Conservation (phyloP, 345 rosid genomes). For the Arabidopsis suecica region DNA sequence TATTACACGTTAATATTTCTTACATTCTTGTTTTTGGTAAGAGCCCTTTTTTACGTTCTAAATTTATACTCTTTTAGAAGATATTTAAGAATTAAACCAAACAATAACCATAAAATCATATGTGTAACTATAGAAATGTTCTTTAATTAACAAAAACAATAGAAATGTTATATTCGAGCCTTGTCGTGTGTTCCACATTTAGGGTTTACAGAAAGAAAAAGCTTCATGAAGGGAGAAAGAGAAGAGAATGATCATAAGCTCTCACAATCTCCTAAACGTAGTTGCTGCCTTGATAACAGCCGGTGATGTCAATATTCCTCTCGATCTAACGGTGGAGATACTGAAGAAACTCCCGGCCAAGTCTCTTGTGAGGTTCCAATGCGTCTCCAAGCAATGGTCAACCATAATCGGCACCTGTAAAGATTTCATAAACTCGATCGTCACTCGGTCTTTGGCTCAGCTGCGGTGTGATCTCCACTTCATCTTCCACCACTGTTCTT, state of each 20-base stretch:
- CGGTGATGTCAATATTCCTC: neutral
- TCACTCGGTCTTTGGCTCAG: neutral
- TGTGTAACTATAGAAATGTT: too few relatives aligned
- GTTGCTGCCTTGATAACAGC: neutral
- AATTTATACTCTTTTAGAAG: too few relatives aligned
- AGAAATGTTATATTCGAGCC: too few relatives aligned
- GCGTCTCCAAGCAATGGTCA: conserved; percentile 18
- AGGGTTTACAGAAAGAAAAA: neutral
- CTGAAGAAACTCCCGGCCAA: conserved; percentile 13
- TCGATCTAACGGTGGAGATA: conserved; percentile 12
- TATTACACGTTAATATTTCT: too few relatives aligned
- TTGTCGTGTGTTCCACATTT: neutral
- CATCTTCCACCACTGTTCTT: neutral
- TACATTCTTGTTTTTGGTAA: too few relatives aligned
- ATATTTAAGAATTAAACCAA: too few relatives aligned
- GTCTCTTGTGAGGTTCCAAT: conserved; percentile 5
- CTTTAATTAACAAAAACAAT: too few relatives aligned
- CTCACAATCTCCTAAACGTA: neutral
- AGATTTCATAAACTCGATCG: conserved; percentile 11
- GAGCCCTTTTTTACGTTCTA: too few relatives aligned
- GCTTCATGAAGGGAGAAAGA: neutral
- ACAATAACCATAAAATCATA: too few relatives aligned
- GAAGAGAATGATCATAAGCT: neutral
- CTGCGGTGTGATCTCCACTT: too few relatives aligned
- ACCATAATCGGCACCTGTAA: neutral